Percentiles rank a stretch among this genome's conserved stretches.
Evolutionary conservation across 768 basidiomycete species (phyloP).

Genomic region (Dacryopinax spathularia): DNA sequence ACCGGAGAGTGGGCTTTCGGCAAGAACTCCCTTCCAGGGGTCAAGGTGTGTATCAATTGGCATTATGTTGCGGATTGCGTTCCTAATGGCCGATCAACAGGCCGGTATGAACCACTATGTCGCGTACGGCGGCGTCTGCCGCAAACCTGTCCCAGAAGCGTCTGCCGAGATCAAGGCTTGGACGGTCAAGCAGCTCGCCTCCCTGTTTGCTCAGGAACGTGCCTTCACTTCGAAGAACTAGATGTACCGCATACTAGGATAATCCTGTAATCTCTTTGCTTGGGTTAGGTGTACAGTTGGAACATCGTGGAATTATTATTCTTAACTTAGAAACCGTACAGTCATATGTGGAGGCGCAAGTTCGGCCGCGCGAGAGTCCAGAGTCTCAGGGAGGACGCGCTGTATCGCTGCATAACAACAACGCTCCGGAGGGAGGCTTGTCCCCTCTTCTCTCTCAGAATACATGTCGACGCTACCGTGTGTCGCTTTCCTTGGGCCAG

Average conservation of each 20-base stretch:
- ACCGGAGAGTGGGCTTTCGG: background rate
- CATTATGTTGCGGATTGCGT: too few species aligned
- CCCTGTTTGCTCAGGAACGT: background rate
- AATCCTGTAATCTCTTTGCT: background rate
- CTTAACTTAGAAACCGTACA: background rate
- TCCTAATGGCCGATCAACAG: background rate
- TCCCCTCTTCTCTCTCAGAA: background rate
- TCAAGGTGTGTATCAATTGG: background rate
- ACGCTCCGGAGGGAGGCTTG: too few species aligned
- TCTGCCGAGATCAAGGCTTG: background rate
- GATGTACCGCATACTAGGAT: background rate
- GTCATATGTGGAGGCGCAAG: too few species aligned
- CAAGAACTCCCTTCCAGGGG: background rate
- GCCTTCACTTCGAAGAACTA: slow-evolving; percentile 1
- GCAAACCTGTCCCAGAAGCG: background rate
- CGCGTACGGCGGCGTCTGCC: background rate
- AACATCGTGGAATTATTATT: background rate
- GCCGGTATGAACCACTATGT: background rate
- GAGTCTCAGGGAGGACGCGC: too few species aligned
- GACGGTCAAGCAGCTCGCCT: background rate
- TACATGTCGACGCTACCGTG: slow-evolving; percentile 9
- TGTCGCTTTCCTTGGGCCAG: slow-evolving; percentile 49
- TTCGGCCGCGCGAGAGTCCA: too few species aligned
- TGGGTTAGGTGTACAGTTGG: background rate
- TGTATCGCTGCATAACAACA: too few species aligned